A percentile compares a stretch with the other conserved stretches of the same genome.
phyloP scores from a whole-genome alignment of 2,329 filamentous ascomycete species.

The Ophiosphaerella korrae region DNA sequence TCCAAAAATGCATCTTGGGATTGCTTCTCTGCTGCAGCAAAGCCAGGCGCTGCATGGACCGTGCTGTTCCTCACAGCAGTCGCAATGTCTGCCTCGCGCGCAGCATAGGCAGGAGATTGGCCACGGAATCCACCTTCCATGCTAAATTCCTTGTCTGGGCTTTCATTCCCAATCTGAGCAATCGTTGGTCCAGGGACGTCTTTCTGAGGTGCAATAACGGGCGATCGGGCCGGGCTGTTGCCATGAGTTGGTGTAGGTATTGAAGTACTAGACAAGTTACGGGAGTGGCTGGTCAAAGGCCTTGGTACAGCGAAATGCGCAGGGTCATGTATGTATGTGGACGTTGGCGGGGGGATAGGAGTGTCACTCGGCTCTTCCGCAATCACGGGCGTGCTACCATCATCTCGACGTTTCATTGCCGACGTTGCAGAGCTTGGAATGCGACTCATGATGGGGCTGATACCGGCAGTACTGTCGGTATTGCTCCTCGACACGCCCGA shows the following conservation, averaged over 20 bases:
- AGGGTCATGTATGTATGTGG: constrained; percentile 33
- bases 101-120: constrained; percentile 34
- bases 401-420: constrained; percentile 46
- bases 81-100: constrained; percentile 46
- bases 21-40: constrained; percentile 38
- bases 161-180: constrained; percentile 53
- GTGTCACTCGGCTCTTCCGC: constrained; percentile 57
- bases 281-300: constrained; percentile 47
- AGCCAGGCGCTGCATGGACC: constrained; percentile 22
- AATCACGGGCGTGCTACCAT: constrained; percentile 58
- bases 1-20: constrained; percentile 45
- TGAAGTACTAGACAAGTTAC: constrained; percentile 47
- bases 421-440: constrained; percentile 54
- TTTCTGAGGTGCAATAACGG: constrained; percentile 55
- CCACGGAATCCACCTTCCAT: constrained; percentile 33
- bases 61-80: constrained; percentile 30
- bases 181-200: constrained; percentile 53
- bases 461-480: constrained; percentile 65
- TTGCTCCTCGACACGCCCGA: constrained; percentile 62
- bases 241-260: constrained; percentile 59
- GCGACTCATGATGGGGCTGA: constrained; percentile 69
- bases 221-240: constrained; percentile 66
- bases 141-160: constrained; percentile 35
- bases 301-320: constrained; percentile 40
- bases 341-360: constrained; percentile 42